Evolutionary conservation across 1,284 basidiomycete genomes (phyloP).

Genomic region (Fomitopsis schrenkii): DNA sequence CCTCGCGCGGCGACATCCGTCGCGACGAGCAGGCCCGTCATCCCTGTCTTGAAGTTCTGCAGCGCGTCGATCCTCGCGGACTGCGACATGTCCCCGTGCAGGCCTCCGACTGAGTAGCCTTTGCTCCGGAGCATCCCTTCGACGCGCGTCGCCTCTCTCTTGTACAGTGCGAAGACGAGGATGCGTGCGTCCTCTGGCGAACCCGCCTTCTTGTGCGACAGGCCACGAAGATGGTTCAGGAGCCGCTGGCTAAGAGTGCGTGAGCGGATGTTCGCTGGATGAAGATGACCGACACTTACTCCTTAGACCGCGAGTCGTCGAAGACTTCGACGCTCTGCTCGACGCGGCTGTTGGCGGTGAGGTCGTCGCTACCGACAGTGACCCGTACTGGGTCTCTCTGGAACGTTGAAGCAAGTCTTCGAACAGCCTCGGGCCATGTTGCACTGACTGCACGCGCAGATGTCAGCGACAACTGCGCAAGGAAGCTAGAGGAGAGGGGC

Average conservation of each 20-base stretch:
- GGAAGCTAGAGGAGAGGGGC: not conserved
- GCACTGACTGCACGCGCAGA: constrained; percentile 70
- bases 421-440: constrained; percentile 97
- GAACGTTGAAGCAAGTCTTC: constrained; percentile 90
- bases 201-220: constrained; percentile 64
- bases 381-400: constrained; percentile 84
- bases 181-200: constrained; percentile 62
- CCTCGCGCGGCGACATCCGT: constrained; percentile 98
- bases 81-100: constrained; percentile 95
- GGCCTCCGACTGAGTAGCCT: constrained; percentile 83
- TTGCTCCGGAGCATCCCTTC: constrained; percentile 77
- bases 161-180: constrained; percentile 96
- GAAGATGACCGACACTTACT: constrained; percentile 44
- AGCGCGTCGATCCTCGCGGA: constrained; percentile 82
- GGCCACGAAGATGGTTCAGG: constrained; percentile 53
- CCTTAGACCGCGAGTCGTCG: constrained; percentile 84
- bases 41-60: constrained; percentile 87
- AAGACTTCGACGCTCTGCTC: constrained; percentile 87
- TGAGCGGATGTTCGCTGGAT: not conserved
- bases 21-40: constrained; percentile 85
- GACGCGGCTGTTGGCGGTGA: constrained; percentile 92
- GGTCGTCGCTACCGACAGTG: constrained; percentile 93
- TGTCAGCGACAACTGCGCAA: constrained; percentile 1
- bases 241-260: constrained; percentile 58
- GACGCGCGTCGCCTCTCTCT: constrained; percentile 92